A percentile compares a stretch with the other conserved stretches of the same genome.
Conservation (phyloP, 495 filamentous ascomycete genomes). For the Neurospora cerealis region DNA sequence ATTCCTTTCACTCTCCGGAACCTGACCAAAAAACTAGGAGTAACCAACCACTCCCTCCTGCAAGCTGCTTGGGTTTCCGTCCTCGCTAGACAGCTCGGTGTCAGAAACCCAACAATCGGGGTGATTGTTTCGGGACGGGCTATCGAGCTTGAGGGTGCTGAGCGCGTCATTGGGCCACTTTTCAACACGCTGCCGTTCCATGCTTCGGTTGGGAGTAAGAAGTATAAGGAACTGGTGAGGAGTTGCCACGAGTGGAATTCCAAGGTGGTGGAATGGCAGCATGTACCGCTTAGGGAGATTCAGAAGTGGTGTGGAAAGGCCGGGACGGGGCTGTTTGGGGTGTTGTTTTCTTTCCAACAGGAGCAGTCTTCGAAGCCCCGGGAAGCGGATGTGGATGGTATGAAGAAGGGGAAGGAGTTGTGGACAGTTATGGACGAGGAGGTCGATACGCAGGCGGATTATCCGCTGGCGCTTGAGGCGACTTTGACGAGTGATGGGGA, state of each 20-base stretch:
- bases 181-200: conserved; percentile 84
- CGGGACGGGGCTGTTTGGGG: conserved; percentile 62
- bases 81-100: conserved; percentile 29
- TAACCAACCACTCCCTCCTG: conserved; percentile 66
- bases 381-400: neutral
- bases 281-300: conserved; percentile 62
- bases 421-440: conserved; percentile 47
- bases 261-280: conserved; percentile 50
- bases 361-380: conserved; percentile 10
- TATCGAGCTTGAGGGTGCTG: conserved; percentile 53
- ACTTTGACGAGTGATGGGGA: conserved; percentile 35
- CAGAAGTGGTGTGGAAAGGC: conserved; percentile 53
- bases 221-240: conserved; percentile 34
- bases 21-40: conserved; percentile 44
- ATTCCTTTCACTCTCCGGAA: conserved; percentile 31
- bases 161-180: conserved; percentile 67
- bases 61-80: conserved; percentile 59
- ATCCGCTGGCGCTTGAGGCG: conserved; percentile 67
- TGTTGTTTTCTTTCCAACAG: conserved; percentile 75
- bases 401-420: conserved; percentile 11
- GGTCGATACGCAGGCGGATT: conserved; percentile 40
- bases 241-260: conserved; percentile 54
- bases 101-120: conserved; percentile 41
- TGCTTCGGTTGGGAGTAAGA: neutral
- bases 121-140: conserved; percentile 61